Base-by-base conservation (phyloP, 2,329 filamentous ascomycete genomes). In the Hypoxylon sp. region DNA sequence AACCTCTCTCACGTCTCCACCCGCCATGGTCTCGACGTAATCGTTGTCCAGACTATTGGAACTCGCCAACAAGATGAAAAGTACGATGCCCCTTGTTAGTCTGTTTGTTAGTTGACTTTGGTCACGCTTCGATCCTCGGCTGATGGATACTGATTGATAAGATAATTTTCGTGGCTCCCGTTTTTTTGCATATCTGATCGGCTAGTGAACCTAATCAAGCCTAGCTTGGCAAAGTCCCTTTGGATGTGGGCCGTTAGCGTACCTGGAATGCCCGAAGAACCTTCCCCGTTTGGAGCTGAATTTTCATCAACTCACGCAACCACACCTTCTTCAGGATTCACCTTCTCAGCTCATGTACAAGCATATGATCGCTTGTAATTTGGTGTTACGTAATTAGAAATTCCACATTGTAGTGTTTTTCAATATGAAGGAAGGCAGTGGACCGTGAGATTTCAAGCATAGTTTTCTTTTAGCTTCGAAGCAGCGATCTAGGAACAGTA, bases 131-230 rank as follows among this genome's bases (percentile, higher is more conserved):
- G 54, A 67, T 67, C 67, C 67, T 61, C 47, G 55, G 47, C 14
- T 61, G 61, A 53, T 71, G 65, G 69, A 22, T 46, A 68, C 66
- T 69, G 68, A 71, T 71, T 71, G 69, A 71, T 71, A 68, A 69
- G 69, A 71, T 71, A 69, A 61, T 69, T 63, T 35, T 69, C 29
- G 35, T 51, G 24, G 26, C 26, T 61, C 11, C 54, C 59, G 61
- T 19, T 62, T 48, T 57, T 63, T 17, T 31, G 29, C 29, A 54
- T 46, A 63, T 55, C 61, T 53, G 48, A 51, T 66, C 65, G 62
- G 64, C 53, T 70, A 71, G 59, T 33, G 19, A 13, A 60, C 62
- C 62, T 24, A 54, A 61, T 69, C 33, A 1, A 22, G 61, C 0
- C 53, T 63, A 54, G 58, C 44, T 10, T 19, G 5, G 19, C 54